Percentiles rank a stretch among this genome's conserved stretches.
These are phyloP conservation scores for Tulasnella sp. DNA, from an alignment of 768 basidiomycete species.

Conservation along the genomic window DNA sequence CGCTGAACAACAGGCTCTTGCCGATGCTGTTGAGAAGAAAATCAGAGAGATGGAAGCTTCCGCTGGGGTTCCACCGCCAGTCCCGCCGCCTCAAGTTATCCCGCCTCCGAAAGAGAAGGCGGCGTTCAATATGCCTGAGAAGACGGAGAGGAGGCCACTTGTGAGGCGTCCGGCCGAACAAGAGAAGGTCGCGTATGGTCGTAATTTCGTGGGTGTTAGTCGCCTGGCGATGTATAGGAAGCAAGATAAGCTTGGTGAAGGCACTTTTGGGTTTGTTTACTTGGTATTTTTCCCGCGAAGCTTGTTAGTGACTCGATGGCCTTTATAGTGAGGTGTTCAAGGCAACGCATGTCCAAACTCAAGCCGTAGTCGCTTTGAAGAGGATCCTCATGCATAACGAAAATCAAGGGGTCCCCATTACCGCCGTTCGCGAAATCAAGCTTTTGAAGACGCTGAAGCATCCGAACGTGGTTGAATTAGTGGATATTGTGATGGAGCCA, in stretches of 20 bases:
- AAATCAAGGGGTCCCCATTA: conserved; percentile 94
- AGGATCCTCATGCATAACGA: conserved; percentile 94
- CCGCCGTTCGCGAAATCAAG: conserved; percentile 92
- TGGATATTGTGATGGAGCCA: conserved; percentile 77
- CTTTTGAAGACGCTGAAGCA: conserved; percentile 85
- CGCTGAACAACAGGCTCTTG: background rate
- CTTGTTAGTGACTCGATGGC: conserved; percentile 15
- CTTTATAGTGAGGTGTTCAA: conserved; percentile 74
- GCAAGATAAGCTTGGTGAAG: conserved; percentile 85
- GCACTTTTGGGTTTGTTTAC: conserved; percentile 78
- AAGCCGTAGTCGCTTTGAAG: conserved; percentile 70
- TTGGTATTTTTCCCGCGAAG: conserved; percentile 3
- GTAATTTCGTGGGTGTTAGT: conserved; percentile 56
- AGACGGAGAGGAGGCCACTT: conserved; percentile 31
- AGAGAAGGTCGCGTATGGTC: conserved; percentile 48
- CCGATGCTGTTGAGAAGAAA: conserved; percentile 7
- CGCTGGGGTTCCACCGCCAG: background rate
- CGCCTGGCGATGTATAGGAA: conserved; percentile 62
- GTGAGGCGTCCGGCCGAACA: conserved; percentile 41
- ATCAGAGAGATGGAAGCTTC: conserved; percentile 12
- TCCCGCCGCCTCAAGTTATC: background rate
- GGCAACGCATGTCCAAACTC: conserved; percentile 51
- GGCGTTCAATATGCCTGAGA: conserved; percentile 21
- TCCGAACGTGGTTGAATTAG: conserved; percentile 68
- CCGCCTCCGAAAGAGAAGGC: background rate